A percentile compares a stretch with the other conserved stretches of the same genome.
Evolutionary conservation across 805 yeast genomes (phyloP).

Genomic region (Saccharomycopsis synnaedendra): DNA sequence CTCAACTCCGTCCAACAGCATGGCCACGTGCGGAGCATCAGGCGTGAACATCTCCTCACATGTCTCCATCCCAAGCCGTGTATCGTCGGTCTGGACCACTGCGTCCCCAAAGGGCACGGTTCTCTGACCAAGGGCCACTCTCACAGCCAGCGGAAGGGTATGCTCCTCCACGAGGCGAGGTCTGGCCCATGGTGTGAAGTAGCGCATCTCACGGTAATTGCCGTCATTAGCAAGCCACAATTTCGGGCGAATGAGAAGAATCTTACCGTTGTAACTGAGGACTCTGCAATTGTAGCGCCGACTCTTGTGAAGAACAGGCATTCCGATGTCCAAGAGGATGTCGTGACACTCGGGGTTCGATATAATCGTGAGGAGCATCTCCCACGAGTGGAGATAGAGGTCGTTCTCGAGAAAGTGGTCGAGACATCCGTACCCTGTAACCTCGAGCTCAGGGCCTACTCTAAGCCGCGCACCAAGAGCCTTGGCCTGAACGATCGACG

Average conservation of each 20-base stretch:
- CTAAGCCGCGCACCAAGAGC: constrained; percentile 63
- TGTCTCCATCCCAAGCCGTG: constrained; percentile 93
- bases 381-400: constrained; percentile 86
- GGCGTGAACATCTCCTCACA: constrained; percentile 98
- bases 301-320: constrained; percentile 84
- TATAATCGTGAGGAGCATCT: constrained; percentile 74
- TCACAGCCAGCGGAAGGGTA: constrained; percentile 60
- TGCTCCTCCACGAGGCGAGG: constrained; percentile 65
- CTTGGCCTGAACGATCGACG: constrained; percentile 72
- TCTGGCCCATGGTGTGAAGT: constrained; percentile 89
- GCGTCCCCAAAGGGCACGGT: constrained; percentile 85
- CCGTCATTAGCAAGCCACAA: constrained; percentile 94
- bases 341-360: constrained; percentile 57
- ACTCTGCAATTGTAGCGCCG: constrained; percentile 89
- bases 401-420: constrained; percentile 94
- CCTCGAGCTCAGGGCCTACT: constrained; percentile 95
- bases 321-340: constrained; percentile 81
- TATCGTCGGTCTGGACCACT: constrained; percentile 70
- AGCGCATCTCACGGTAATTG: constrained; percentile 95
- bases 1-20: constrained; percentile 96
- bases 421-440: constrained; percentile 88
- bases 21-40: constrained; percentile 82
- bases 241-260: constrained; percentile 84
- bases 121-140: constrained; percentile 52
- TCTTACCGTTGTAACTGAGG: constrained; percentile 65